Base-by-base conservation (phyloP, 306 rosid species). In the Inga leiocalycina region DNA sequence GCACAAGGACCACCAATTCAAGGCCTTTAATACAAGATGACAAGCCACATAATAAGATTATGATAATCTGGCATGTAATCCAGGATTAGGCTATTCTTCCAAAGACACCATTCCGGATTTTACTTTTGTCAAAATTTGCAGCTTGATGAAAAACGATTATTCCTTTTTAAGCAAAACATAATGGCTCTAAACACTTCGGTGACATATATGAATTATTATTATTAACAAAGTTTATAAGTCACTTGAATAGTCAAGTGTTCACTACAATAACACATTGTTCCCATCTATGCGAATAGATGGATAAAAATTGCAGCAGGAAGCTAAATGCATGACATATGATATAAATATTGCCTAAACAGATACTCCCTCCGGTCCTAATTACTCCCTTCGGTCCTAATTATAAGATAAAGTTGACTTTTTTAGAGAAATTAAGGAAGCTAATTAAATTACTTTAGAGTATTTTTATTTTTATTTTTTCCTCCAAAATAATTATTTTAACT, bases 1-100 rank as follows among this genome's bases (percentile, higher is more conserved):
- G 72, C 19, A 56, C 17, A 80, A 75, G 45, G 78, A 77, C 76
- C 51, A 49, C 77, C 44, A 81, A 64, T 66, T 78, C 49, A 71
- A 54, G 65, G 64, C 41, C 39, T 30, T 30, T 12, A 64, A 72
- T 70, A 20, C 73, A 70, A 39, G 14, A 20, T 70, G 27, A 61
- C 65, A 66, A 78, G 49, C 67, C 66, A 56, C 30, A 68, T 10
- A 30, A 30, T 70, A 69, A 22, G 71, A 75, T 44, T 37, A 79
- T 59, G 45, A 30, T 51, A 71, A 75, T 78, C 39, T 46, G 62
- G 67, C 39, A 85, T 56, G 37, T 48, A 71, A 81, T 77, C 56
- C 59, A 69, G 13, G 62, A 66, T 39, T 51, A 39, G 61, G 20
- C 22, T 24, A 64, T 10, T 71, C 56, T 61, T 66, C 39, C 13